Conservation (phyloP, 495 filamentous ascomycete genomes). For the Terfezia boudieri region DNA sequence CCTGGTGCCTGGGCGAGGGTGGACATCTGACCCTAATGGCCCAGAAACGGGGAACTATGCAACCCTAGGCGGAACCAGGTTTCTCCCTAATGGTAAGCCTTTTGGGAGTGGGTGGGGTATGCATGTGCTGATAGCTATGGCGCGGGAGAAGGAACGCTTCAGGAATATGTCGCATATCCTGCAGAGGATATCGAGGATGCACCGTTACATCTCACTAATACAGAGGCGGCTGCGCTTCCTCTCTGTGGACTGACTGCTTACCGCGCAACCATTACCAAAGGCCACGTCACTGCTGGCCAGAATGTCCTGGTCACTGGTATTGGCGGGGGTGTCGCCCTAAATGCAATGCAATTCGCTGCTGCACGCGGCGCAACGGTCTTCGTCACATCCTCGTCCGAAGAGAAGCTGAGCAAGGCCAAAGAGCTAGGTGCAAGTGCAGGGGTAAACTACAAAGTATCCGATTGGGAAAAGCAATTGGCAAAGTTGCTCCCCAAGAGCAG, state of each 20-base stretch:
- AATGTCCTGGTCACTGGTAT: slow-evolving; percentile 58
- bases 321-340: slow-evolving; percentile 56
- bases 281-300: slow-evolving; percentile 32
- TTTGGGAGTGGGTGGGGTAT: background rate
- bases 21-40: slow-evolving; percentile 43
- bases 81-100: slow-evolving; percentile 22
- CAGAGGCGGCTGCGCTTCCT: slow-evolving; percentile 61
- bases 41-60: slow-evolving; percentile 42
- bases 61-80: slow-evolving; percentile 51
- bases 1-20: slow-evolving; percentile 50
- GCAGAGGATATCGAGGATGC: slow-evolving; percentile 50
- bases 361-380: slow-evolving; percentile 41
- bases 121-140: background rate
- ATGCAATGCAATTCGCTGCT: slow-evolving; percentile 45
- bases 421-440: slow-evolving; percentile 46
- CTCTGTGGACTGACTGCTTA: slow-evolving; percentile 71
- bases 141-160: slow-evolving; percentile 34
- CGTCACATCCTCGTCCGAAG: slow-evolving; percentile 41
- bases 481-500: slow-evolving; percentile 32
- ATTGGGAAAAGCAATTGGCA: slow-evolving; percentile 47
- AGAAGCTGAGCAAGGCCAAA: slow-evolving; percentile 39
- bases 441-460: slow-evolving; percentile 39
- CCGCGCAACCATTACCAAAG: slow-evolving; percentile 58
- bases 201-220: slow-evolving; percentile 44
- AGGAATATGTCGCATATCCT: slow-evolving; percentile 45